Conservation (phyloP, 129 eudicot species). For the Centrapalus pauciflorus region DNA sequence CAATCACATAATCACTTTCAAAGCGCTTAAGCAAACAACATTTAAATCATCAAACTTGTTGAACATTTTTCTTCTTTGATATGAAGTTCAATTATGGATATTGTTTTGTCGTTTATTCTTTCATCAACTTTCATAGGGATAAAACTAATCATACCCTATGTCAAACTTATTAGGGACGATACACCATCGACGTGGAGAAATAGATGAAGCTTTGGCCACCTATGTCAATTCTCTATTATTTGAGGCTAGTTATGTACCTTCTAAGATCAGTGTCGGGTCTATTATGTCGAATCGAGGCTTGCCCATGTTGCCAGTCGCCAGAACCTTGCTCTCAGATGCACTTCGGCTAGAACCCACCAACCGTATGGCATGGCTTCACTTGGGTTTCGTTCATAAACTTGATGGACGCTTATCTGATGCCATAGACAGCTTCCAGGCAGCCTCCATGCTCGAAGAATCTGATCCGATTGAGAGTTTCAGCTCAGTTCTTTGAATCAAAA, state of each 20-base stretch:
- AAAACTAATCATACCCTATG: background rate
- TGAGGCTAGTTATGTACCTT: slow-evolving; percentile 71
- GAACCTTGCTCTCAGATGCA: slow-evolving; percentile 83
- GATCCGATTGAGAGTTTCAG: slow-evolving; percentile 84
- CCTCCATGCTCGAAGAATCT: slow-evolving; percentile 90
- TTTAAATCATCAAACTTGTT: no score
- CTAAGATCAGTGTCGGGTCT: slow-evolving; percentile 65
- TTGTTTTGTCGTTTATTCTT: background rate
- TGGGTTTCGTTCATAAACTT: slow-evolving; percentile 72
- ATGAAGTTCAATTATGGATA: no score
- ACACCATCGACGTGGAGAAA: slow-evolving; percentile 62
- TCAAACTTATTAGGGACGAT: slow-evolving; percentile 45
- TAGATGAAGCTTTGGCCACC: slow-evolving; percentile 62
- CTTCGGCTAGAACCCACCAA: slow-evolving; percentile 75
- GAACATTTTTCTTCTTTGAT: no score
- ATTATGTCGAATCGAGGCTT: slow-evolving; percentile 50
- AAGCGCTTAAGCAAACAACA: background rate
- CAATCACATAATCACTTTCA: background rate
- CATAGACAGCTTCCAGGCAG: slow-evolving; percentile 90
- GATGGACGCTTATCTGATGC: slow-evolving; percentile 91
- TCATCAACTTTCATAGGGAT: background rate
- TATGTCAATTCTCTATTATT: slow-evolving; percentile 65
- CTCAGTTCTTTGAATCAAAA: slow-evolving; percentile 38
- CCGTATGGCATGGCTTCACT: slow-evolving; percentile 78
- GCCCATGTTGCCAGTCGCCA: slow-evolving; percentile 67